These are phyloP conservation scores for Malassezia pachydermatis DNA, from an alignment of 1,284 basidiomycete species.

Conservation along the genomic window DNA sequence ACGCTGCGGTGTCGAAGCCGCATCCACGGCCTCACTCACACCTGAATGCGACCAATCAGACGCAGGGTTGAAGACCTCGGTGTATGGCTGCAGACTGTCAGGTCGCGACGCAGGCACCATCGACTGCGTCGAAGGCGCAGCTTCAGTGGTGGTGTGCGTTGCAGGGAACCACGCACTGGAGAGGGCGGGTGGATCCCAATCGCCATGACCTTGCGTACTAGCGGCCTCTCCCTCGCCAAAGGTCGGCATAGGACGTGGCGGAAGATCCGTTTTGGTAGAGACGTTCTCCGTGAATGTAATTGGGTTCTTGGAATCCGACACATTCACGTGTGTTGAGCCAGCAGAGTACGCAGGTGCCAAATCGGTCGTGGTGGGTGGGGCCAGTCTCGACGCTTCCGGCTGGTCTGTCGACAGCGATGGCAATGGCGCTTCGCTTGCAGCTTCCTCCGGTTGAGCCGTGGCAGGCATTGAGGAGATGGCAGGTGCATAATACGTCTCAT, in stretches of 20 bases:
- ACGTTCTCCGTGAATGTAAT: too few relatives aligned
- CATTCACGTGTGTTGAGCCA: background rate
- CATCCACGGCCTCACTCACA: slow-evolving; percentile 1
- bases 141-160: background rate
- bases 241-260: background rate
- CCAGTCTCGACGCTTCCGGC: too few relatives aligned
- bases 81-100: background rate
- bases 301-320: background rate
- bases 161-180: slow-evolving; percentile 18
- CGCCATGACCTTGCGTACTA: slow-evolving; percentile 12
- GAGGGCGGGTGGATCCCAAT: slow-evolving; percentile 17
- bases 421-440: too few relatives aligned
- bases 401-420: too few relatives aligned
- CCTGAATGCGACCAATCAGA: background rate
- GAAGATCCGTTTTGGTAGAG: background rate
- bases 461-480: background rate
- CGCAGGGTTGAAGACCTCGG: background rate
- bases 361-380: too few relatives aligned
- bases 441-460: too few relatives aligned
- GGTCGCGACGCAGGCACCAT: background rate
- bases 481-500: background rate
- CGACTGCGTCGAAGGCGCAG: background rate
- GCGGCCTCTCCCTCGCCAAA: background rate
- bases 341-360: background rate
- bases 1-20: slow-evolving; percentile 3